A percentile compares a stretch with the other conserved stretches of the same genome.
phyloP scores from a whole-genome alignment of 148 eudicot species.

The Silene uniflora region DNA sequence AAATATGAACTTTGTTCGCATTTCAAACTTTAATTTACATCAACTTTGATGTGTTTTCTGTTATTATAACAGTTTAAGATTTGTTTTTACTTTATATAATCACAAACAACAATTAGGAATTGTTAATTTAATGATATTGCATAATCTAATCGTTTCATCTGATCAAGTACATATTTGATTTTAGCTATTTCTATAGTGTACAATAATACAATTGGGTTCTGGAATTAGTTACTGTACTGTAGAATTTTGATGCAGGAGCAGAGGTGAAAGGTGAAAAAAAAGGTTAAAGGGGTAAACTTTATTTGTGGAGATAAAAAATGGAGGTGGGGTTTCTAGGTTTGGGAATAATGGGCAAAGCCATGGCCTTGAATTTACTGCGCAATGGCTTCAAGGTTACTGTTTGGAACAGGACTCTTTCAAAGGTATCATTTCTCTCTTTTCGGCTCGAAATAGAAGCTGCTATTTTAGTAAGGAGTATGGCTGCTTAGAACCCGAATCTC shows the following conservation, averaged over 20 bases:
- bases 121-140: background rate
- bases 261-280: background rate
- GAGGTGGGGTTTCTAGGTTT: conserved; percentile 86
- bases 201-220: background rate
- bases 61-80: background rate
- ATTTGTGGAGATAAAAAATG: conserved; percentile 28
- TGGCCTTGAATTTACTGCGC: conserved; percentile 79
- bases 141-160: too few relatives aligned
- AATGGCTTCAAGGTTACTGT: conserved; percentile 85
- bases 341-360: conserved; percentile 96
- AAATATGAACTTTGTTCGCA: background rate
- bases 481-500: too few relatives aligned
- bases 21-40: too few relatives aligned
- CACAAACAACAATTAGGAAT: background rate
- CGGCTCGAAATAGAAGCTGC: background rate
- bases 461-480: too few relatives aligned
- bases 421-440: conserved; percentile 37
- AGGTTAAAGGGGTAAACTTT: background rate
- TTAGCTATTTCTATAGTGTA: too few relatives aligned
- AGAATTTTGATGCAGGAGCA: conserved; percentile 16
- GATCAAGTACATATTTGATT: too few relatives aligned
- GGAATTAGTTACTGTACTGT: background rate
- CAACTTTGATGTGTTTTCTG: background rate
- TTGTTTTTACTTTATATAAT: background rate
- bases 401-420: conserved; percentile 88